phyloP scores from a whole-genome alignment of 768 basidiomycete genomes.

The Sporobolomyces roseus region DNA sequence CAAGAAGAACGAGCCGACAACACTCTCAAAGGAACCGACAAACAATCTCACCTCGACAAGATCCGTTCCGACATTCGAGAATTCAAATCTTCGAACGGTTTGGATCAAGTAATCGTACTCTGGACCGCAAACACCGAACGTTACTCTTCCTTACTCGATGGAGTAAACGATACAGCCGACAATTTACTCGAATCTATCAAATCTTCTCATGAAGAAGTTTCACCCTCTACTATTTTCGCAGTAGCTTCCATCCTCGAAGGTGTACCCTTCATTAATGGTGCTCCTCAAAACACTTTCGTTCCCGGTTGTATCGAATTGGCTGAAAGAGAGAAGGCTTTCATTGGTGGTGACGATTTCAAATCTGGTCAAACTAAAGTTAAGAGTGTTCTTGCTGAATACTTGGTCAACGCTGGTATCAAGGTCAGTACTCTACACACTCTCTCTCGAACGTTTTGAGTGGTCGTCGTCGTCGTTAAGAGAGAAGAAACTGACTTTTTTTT shows the following conservation, averaged over 20 bases:
- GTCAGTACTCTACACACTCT: conserved; percentile 4
- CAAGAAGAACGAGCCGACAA: conserved; percentile 96
- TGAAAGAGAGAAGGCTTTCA: conserved; percentile 82
- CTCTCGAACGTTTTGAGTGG: background rate
- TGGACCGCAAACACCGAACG: conserved; percentile 99
- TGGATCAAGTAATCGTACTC: conserved; percentile 88
- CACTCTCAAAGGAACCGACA: conserved; percentile 75
- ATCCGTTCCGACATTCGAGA: conserved; percentile 88
- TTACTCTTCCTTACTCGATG: conserved; percentile 88
- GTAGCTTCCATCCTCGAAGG: conserved; percentile 93
- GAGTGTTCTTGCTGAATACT: conserved; percentile 93
- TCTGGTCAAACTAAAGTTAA: conserved; percentile 91
- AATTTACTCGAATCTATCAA: conserved; percentile 78
- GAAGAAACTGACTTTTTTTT: background rate
- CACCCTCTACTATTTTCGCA: conserved; percentile 91
- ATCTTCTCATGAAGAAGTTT: conserved; percentile 83
- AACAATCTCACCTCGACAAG: conserved; percentile 84
- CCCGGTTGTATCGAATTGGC: conserved; percentile 90
- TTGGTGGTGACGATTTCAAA: conserved; percentile 97
- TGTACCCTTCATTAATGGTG: conserved; percentile 87
- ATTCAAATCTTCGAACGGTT: conserved; percentile 75
- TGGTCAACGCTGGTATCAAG: conserved; percentile 97
- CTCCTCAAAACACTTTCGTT: conserved; percentile 98
- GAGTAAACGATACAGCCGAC: conserved; percentile 90
- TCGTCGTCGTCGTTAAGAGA: background rate